These are phyloP conservation scores for Monilinia fructigena DNA, from an alignment of 2,329 filamentous ascomycete species.

Conservation along the genomic window DNA sequence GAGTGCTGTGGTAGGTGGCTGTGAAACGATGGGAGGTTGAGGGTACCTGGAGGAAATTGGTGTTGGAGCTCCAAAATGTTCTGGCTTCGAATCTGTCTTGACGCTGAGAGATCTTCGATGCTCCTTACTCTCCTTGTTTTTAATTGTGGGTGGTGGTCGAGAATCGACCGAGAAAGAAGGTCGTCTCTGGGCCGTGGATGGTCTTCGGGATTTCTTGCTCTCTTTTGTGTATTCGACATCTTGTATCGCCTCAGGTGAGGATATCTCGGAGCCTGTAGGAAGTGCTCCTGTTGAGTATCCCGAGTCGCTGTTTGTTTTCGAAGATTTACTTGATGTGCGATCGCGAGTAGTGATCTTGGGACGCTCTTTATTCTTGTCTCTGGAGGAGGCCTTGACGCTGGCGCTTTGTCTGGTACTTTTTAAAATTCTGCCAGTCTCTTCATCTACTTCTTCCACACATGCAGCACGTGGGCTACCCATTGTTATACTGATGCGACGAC, in stretches of 20 bases:
- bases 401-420: constrained; percentile 33
- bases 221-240: constrained; percentile 12
- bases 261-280: constrained; percentile 17
- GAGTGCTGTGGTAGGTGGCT: constrained; percentile 6
- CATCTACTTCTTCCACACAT: constrained; percentile 36
- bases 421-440: constrained; percentile 30
- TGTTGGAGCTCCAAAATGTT: constrained; percentile 15
- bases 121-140: constrained; percentile 16
- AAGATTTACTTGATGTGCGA: constrained; percentile 20
- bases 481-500: constrained; percentile 20
- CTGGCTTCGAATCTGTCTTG: constrained; percentile 18
- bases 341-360: constrained; percentile 17
- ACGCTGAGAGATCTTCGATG: constrained; percentile 18
- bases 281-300: constrained; percentile 23
- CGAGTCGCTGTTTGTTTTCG: constrained; percentile 23
- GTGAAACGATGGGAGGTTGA: constrained; percentile 18
- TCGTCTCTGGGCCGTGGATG: constrained; percentile 4
- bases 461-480: constrained; percentile 32
- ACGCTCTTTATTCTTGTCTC: constrained; percentile 26
- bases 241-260: constrained; percentile 13
- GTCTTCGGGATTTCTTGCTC: constrained; percentile 17
- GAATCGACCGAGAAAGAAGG: constrained; percentile 12
- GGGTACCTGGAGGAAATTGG: constrained; percentile 4
- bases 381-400: constrained; percentile 24
- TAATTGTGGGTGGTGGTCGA: constrained; percentile 12